Conservation (phyloP, 73 alveolate species). For the Strombidium stylifer region DNA sequence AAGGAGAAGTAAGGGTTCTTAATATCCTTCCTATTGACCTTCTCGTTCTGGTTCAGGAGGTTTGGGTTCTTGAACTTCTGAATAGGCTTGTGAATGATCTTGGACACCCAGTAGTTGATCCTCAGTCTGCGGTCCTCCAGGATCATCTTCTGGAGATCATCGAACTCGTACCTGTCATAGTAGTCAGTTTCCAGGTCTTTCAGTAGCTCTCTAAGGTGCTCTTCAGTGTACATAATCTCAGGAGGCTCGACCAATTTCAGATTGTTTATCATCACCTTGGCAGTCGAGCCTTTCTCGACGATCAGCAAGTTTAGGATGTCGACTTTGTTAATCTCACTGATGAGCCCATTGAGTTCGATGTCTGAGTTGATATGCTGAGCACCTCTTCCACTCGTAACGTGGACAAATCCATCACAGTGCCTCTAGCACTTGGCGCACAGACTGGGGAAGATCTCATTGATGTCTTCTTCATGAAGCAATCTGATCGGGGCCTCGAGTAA, state of each 20-base stretch:
- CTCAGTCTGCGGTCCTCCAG: conserved; percentile 95
- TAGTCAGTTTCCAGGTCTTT: conserved; percentile 88
- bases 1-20: conserved; percentile 88
- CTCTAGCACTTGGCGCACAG: conserved; percentile 81
- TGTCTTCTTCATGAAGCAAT: conserved; percentile 67
- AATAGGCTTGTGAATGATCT: conserved; percentile 91
- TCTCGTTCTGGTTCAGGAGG: conserved; percentile 75
- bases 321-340: conserved; percentile 83
- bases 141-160: conserved; percentile 86
- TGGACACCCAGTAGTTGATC: conserved; percentile 94
- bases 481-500: conserved; percentile 66
- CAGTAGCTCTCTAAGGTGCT: conserved; percentile 74
- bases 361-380: conserved; percentile 91
- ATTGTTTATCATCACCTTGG: conserved; percentile 88
- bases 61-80: conserved; percentile 91
- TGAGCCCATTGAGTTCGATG: conserved; percentile 85
- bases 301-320: conserved; percentile 82
- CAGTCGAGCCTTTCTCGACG: conserved; percentile 95
- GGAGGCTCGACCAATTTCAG: conserved; percentile 85
- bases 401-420: conserved; percentile 86
- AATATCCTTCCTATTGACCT: conserved; percentile 81
- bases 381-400: conserved; percentile 91
- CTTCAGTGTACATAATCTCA: conserved; percentile 85
- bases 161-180: conserved; percentile 90
- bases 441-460: conserved; percentile 44